Evolutionary conservation across 2,329 filamentous ascomycete species (phyloP), one percentile per base, ranked within the genome.

Genomic region (Chalaropsis ovoidea): DNA sequence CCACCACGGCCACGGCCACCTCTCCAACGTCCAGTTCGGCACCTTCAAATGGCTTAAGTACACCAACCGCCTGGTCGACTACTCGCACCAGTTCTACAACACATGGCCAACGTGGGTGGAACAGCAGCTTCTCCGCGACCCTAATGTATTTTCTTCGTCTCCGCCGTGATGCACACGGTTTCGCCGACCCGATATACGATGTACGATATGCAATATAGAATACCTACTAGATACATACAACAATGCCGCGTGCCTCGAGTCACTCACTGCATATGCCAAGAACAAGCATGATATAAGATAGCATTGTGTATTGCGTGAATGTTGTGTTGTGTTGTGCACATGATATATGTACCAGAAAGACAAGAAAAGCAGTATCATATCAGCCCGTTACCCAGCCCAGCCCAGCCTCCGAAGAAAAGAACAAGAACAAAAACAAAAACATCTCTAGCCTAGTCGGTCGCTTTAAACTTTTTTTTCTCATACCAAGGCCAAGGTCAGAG

Each of bases 61-160:
- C 64, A 74, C 82, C 42, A 84, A 83, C 70, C 70, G 73, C 11
- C 74, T 76, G 67, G 74, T 83, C 19, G 77, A 78, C 67, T 72
- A 71, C 41, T 76, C 77, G 68, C 76, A 81, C 64, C 72, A 71
- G 62, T 69, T 69, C 24, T 81, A 81, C 68, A 82, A 82, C 65
- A 72, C 75, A 69, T 83, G 80, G 80, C 81, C 81, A 17, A 66
- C 75, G 70, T 83, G 81, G 81, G 81, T 83, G 3, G 78, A 82
- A 69, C 74, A 75, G 64, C 78, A 80, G 73, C 71, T 83, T 63
- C 76, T 77, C 7, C 69, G 68, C 52, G 78, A 83, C 63, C 68
- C 74, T n/a, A 70, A 71, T 0, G 79, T 76, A 67, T 83, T 82
- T 71, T 78, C 52, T 17, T 56, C 78, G 6, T 75, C 60, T 15